Evolutionary conservation across 2,329 filamentous ascomycete species (phyloP), one percentile per base, ranked within the genome.

Genomic region (Arthroderma uncinatum): DNA sequence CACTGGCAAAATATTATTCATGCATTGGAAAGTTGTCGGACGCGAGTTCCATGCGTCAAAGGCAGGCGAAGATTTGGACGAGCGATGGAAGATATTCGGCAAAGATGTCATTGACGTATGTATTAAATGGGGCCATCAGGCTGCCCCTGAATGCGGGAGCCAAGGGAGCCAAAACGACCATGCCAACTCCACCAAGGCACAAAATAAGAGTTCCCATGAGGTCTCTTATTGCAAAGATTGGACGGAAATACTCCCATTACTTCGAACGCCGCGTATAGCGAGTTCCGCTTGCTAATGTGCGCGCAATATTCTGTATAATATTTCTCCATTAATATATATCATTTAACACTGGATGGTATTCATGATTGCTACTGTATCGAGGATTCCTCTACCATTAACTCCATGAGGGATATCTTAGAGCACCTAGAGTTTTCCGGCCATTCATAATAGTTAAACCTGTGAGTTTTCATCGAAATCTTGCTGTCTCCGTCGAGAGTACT

Each of bases 1-100:
- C 52, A 58, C 40, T 1, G 71, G 69, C 14, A 67, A 63, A 25
- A 64, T 74, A 3, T 65, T 73, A 42, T 64, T 74, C 47, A 63
- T 74, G 9, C 61, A 68, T 40, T 62, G 63, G 14, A 61, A 59
- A 42, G 53, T 55, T 23, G 21, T 61, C 12, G 36, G 55, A 10
- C 28, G 10, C 23, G 30, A 19, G 25, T 56, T 53, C 9, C 19
- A 44, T 44, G 36, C 39, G 2, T 42, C 53, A n/a, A 33, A 33
- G 9, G 10, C 53, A 8, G 39, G 39, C 14, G 53, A 44, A 33
- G 1, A 8, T 9, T 44, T 55, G 14, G 16, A 59, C 1, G 58
- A 62, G 2, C 65, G 64, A 1, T 73, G 71, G 69, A 58, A 62
- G 9, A 55, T 58, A 28, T 62, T 70, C 14, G 65, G 64, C 21